Conservation (phyloP, 345 rosid species). For the Lepidium africanum region DNA sequence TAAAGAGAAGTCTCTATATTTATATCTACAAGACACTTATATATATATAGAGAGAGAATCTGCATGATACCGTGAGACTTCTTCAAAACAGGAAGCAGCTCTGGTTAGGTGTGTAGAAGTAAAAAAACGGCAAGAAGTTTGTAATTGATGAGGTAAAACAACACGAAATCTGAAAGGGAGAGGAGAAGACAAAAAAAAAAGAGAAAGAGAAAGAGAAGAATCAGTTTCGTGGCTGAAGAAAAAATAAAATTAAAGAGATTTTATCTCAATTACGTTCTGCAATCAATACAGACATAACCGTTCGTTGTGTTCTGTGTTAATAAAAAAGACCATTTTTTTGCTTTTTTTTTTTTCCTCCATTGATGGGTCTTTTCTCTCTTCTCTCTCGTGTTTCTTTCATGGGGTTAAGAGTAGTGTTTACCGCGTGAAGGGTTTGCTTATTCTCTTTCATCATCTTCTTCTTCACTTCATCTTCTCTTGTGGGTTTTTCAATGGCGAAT, state of each 20-base stretch:
- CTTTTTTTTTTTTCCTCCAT: constrained; percentile 24
- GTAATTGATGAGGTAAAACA: constrained; percentile 10
- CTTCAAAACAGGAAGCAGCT: constrained; percentile 24
- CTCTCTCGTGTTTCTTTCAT: constrained; percentile 37
- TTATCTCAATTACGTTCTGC: constrained; percentile 23
- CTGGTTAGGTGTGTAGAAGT: constrained; percentile 9
- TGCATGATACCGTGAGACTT: constrained; percentile 28
- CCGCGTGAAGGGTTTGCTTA: constrained; percentile 6
- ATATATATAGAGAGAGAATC: neutral
- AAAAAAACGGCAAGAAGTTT: no score
- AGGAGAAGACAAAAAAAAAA: constrained; percentile 14
- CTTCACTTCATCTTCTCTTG: neutral
- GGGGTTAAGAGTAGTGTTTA: constrained; percentile 31
- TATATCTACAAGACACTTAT: no score
- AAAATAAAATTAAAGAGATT: neutral
- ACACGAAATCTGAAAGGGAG: constrained; percentile 13
- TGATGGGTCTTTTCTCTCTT: constrained; percentile 35
- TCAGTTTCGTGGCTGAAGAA: constrained; percentile 14
- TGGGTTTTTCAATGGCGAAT: constrained; percentile 39
- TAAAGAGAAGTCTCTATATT: neutral
- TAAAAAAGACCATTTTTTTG: neutral
- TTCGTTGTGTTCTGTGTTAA: constrained; percentile 6
- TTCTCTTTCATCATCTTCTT: neutral
- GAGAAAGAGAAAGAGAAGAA: neutral
- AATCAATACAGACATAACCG: constrained; percentile 32